phyloP scores from a whole-genome alignment of 805 yeast species.

The Myxozyma geophila region DNA sequence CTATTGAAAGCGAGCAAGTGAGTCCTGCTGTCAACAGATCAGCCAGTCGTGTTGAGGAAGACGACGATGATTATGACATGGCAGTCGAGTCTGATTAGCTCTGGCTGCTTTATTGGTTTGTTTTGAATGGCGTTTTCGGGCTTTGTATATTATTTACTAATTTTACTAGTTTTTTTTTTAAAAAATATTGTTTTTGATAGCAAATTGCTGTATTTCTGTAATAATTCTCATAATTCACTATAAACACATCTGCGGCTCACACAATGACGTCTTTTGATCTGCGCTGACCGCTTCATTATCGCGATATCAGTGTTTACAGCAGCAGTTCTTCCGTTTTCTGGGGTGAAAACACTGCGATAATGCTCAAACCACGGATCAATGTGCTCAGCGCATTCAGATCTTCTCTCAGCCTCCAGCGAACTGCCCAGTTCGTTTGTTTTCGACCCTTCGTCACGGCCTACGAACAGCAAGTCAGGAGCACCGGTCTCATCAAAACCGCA shows the following conservation, averaged over 20 bases:
- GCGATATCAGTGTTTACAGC: no score
- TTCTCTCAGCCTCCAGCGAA: no score
- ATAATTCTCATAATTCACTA: neutral
- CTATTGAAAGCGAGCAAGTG: slow-evolving; percentile 15
- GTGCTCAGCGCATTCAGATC: no score
- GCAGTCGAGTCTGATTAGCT: slow-evolving; percentile 29
- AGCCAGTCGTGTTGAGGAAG: slow-evolving; percentile 6
- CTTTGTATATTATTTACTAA: neutral
- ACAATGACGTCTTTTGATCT: no score
- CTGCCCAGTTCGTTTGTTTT: neutral
- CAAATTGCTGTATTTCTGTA: neutral
- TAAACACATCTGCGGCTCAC: neutral
- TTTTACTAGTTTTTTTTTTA: neutral
- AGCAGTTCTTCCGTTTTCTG: no score
- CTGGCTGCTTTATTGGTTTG: neutral
- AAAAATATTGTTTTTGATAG: neutral
- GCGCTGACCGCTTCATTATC: no score
- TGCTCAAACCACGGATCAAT: no score
- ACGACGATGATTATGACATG: slow-evolving; percentile 34
- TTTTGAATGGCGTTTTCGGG: slow-evolving; percentile 1
- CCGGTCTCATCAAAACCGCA: slow-evolving; percentile 31
- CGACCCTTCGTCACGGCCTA: slow-evolving; percentile 8
- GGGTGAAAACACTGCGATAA: no score
- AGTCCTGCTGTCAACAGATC: neutral
- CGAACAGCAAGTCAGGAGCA: slow-evolving; percentile 12